Evolutionary conservation across 352 stramenopile genomes (phyloP), one percentile per base, ranked within the genome.

Genomic region (Globisporangium perplexum): DNA sequence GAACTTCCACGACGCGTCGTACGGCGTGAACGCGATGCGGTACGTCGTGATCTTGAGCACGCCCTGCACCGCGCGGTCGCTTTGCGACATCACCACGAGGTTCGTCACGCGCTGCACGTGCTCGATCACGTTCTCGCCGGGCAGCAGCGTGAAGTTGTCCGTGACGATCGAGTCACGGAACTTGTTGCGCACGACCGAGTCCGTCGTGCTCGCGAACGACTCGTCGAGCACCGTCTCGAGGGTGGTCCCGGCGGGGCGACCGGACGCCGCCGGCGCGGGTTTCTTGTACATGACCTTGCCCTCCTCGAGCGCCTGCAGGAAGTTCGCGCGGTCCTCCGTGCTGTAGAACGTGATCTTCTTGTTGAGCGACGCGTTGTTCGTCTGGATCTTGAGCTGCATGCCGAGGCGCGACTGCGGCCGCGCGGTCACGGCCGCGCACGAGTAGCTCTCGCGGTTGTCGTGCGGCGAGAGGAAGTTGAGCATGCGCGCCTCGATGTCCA

Each of bases 341-440:
- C 78, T 89, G 53, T 88, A 77, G 41, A 95, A 93, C 11, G 74
- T 89, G 57, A 95, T 88, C 55, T 92, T 93, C 59, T 89, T 88
- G 63, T 70, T 95, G 33, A 92, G 60, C 33, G 77, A 74, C n/a
- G 75, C 74, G 31, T 75, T 79, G 31, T 68, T 68, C 5, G 77
- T 90, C 64, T 92, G 81, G 56, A 94, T 94, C 65, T 89, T 90
- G 54, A 94, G 73, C 58, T 94, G 83, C 71, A 94, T 87, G 26
- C 77, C 79, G 7, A 91, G 62, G 0, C 81, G 65, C 7, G 78
- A 86, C 62, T 91, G 75, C n/a, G 81, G 74, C 26, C 82, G 82
- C 51, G 83, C 83, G 24, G 82, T 91, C 26, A 92, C 78, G 0
- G 81, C 77, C 0, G 83, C 79, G 44, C 81, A 94, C 52, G 77